Evolutionary conservation across 257 asterid genomes (phyloP), one percentile per base, ranked within the genome.

Genomic region (Nicotiana benthamiana): DNA sequence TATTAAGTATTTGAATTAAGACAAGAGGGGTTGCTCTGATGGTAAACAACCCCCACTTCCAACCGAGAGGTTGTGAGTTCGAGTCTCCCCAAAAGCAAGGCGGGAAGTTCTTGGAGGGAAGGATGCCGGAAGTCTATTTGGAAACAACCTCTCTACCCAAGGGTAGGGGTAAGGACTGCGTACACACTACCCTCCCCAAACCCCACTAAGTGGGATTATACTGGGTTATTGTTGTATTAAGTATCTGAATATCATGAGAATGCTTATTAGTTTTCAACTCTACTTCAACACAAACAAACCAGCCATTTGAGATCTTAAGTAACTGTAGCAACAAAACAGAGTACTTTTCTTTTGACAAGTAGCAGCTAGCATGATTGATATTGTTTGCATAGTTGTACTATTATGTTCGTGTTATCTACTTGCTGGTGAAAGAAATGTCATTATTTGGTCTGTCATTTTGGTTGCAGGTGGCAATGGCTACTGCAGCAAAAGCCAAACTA

Each of bases 401-500:
- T 65, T 18, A 30, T 16, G 16, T 7, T 34, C 28, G 36, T 67
- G 10, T 13, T 20, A 40, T 80, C 22, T 52, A 65, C 67, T 78
- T 81, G 78, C 66, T 81, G 60, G 76, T 80, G 79, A 82, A 82
- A 43, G 20, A 70, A 70, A 22, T 82, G 84, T n/a, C 85, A 85
- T 80, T 68, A 72, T 34, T 79, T 46, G 16, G 28, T 59, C 56
- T 27, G 17, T 53, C 77, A 62, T 36, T 43, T 64, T 61, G 68
- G 67, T 83, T 67, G 32, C 87, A 95, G 99, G 97, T 95, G 82
- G 98, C 98, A 56, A 88, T 93, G 98, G 99, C 99, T 36, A 95
- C 97, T 13, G 97, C 99, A 82, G 99, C 98, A 4, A 95, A 95
- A 85, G 98, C 97, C 9, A 95, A 95, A 81, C 89, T 95, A 64